Evolutionary conservation across 1,139 yeast species (phyloP).

Genomic region (Scheffersomyces segobiensis): DNA sequence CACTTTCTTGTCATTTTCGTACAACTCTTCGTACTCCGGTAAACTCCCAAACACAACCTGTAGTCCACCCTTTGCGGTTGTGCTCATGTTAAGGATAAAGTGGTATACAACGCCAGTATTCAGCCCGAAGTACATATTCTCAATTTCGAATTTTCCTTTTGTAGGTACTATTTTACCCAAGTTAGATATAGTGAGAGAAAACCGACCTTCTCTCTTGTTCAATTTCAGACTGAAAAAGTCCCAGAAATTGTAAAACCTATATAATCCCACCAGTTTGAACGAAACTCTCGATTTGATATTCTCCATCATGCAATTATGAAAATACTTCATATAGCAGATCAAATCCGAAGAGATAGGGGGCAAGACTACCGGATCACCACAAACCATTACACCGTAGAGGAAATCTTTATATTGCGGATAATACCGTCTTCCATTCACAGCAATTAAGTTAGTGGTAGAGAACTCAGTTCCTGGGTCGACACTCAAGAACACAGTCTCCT

Average conservation of each 20-base stretch:
- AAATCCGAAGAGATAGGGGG: constrained; percentile 10
- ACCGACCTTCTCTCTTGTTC: constrained; percentile 10
- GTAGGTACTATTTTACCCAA: constrained; percentile 16
- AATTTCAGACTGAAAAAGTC: constrained; percentile 10
- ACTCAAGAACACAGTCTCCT: constrained; percentile 5
- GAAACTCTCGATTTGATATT: constrained; percentile 12
- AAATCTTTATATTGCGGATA: constrained; percentile 11
- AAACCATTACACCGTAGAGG: constrained; percentile 21
- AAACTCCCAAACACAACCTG: constrained; percentile 19
- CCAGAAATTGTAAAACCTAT: constrained; percentile 14
- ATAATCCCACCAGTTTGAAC: constrained; percentile 16
- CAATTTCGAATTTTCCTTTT: constrained; percentile 9
- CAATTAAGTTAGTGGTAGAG: constrained; percentile 8
- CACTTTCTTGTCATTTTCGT: constrained; percentile 2
- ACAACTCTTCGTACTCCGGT: constrained; percentile 14
- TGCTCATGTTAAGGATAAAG: constrained; percentile 20
- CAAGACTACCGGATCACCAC: constrained; percentile 15
- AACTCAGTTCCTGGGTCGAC: constrained; percentile 3
- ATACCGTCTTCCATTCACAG: constrained; percentile 14
- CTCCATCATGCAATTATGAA: constrained; percentile 11
- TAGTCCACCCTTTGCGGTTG: constrained; percentile 18
- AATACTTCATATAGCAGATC: constrained; percentile 12
- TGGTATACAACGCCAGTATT: constrained; percentile 21
- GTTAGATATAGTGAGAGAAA: constrained; percentile 22
- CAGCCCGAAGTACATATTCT: constrained; percentile 21